These are phyloP conservation scores for Zalaria obscura DNA, from an alignment of 2,329 filamentous ascomycete species.

Conservation along the genomic window DNA sequence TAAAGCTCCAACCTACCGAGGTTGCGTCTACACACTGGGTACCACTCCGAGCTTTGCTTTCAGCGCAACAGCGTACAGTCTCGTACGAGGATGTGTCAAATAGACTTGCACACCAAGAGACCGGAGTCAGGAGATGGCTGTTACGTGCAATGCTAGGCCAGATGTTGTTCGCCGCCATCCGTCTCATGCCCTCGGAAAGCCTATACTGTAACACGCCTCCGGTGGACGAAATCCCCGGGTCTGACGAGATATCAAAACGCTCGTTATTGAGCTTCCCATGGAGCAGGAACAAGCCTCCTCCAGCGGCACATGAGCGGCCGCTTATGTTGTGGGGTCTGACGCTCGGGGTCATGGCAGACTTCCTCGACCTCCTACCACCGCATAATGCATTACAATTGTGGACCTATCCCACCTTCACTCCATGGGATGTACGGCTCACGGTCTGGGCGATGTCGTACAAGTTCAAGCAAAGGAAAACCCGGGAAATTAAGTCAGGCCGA, in stretches of 20 bases:
- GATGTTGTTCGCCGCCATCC: constrained; percentile 55
- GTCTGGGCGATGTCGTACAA: constrained; percentile 46
- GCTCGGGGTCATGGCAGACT: constrained; percentile 51
- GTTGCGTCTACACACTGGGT: constrained; percentile 59
- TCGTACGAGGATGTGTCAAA: constrained; percentile 51
- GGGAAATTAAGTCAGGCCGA: constrained; percentile 8
- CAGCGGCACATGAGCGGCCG: constrained; percentile 26
- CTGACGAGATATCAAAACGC: neutral
- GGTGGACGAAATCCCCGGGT: constrained; percentile 7
- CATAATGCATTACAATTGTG: constrained; percentile 47
- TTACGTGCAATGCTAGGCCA: constrained; percentile 44
- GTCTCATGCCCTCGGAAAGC: constrained; percentile 46
- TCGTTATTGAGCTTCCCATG: neutral
- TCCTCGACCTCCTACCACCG: constrained; percentile 53
- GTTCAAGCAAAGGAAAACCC: constrained; percentile 38
- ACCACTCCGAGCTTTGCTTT: constrained; percentile 46
- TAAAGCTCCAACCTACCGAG: constrained; percentile 53
- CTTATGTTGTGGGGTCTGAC: constrained; percentile 56
- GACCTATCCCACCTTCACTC: constrained; percentile 55
- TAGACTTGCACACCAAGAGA: constrained; percentile 42
- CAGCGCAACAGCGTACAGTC: constrained; percentile 43
- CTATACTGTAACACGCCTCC: constrained; percentile 36
- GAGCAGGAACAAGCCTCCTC: constrained; percentile 1
- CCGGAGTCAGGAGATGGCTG: constrained; percentile 39
- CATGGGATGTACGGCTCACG: constrained; percentile 43